Evolutionary conservation across 2,329 filamentous ascomycete genomes (phyloP).

Genomic region (Aspergillus sp.): DNA sequence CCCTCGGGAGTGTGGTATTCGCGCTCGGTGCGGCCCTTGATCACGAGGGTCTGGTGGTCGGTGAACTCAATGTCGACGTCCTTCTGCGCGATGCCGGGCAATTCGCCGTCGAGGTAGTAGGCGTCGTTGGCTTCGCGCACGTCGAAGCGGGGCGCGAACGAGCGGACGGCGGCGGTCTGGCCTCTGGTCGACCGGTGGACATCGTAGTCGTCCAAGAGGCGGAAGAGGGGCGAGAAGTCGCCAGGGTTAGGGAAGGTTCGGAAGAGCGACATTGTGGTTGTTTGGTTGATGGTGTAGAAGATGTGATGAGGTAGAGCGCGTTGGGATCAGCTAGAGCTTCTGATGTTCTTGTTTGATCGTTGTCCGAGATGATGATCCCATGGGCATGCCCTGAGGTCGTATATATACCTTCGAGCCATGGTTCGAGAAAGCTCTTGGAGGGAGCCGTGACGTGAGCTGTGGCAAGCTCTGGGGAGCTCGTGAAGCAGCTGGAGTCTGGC

Average conservation of each 20-base stretch:
- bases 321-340: background rate
- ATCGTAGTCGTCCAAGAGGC: constrained; percentile 46
- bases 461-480: background rate
- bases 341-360: constrained; percentile 4
- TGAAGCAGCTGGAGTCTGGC: background rate
- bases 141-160: constrained; percentile 47
- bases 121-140: constrained; percentile 42
- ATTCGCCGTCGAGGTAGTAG: constrained; percentile 48
- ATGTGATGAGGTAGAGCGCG: background rate
- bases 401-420: constrained; percentile 18
- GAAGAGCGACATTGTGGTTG: constrained; percentile 35
- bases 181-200: constrained; percentile 29
- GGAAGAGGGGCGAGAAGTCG: constrained; percentile 45
- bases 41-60: constrained; percentile 45
- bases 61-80: constrained; percentile 47
- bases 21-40: constrained; percentile 43
- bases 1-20: constrained; percentile 31
- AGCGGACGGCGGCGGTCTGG: constrained; percentile 18
- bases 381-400: constrained; percentile 5
- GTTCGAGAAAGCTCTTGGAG: constrained; percentile 15
- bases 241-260: constrained; percentile 24
- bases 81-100: constrained; percentile 47
- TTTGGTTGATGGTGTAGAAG: background rate
- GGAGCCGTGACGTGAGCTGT: background rate
- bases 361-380: constrained; percentile 5